Conservation (phyloP, 2,329 filamentous ascomycete species). For the Sarocladium brachiariae region DNA sequence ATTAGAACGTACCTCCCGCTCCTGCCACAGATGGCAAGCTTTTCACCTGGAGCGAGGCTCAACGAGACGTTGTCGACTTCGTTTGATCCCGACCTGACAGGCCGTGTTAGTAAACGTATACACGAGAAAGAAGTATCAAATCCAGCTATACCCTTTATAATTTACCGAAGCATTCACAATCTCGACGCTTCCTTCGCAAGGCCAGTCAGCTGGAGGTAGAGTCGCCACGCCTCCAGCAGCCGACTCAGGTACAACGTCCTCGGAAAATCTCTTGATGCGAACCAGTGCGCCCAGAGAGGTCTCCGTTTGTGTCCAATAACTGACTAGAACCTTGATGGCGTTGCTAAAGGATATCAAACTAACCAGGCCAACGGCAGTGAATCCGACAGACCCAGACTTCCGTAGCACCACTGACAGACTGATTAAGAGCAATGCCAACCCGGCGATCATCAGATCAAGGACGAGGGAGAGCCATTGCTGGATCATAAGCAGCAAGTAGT, state of each 20-base stretch:
- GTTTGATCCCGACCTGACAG: background rate
- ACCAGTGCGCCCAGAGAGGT: slow-evolving; percentile 21
- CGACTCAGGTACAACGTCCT: slow-evolving; percentile 16
- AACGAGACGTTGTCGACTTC: slow-evolving; percentile 19
- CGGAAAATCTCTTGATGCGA: slow-evolving; percentile 20
- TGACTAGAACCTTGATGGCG: slow-evolving; percentile 18
- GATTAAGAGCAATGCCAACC: slow-evolving; percentile 39
- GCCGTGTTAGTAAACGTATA: background rate
- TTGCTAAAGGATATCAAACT: slow-evolving; percentile 29
- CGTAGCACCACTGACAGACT: slow-evolving; percentile 34
- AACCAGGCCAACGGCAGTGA: slow-evolving; percentile 29
- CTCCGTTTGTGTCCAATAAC: slow-evolving; percentile 24
- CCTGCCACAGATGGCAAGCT: slow-evolving; percentile 29
- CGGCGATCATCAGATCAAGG: slow-evolving; percentile 38
- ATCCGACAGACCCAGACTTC: slow-evolving; percentile 20
- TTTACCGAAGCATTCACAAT: slow-evolving; percentile 26
- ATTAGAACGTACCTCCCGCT: slow-evolving; percentile 20
- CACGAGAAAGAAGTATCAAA: slow-evolving; percentile 10
- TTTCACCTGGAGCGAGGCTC: slow-evolving; percentile 23
- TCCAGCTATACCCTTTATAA: slow-evolving; percentile 15
- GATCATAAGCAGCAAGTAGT: slow-evolving; percentile 48
- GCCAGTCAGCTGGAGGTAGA: slow-evolving; percentile 21
- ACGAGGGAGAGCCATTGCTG: slow-evolving; percentile 49
- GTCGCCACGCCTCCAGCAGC: slow-evolving; percentile 12
- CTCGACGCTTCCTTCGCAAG: slow-evolving; percentile 21